Evolutionary conservation across 306 rosid genomes (phyloP), one percentile per base, ranked within the genome.

Genomic region (Calophaca sinica): DNA sequence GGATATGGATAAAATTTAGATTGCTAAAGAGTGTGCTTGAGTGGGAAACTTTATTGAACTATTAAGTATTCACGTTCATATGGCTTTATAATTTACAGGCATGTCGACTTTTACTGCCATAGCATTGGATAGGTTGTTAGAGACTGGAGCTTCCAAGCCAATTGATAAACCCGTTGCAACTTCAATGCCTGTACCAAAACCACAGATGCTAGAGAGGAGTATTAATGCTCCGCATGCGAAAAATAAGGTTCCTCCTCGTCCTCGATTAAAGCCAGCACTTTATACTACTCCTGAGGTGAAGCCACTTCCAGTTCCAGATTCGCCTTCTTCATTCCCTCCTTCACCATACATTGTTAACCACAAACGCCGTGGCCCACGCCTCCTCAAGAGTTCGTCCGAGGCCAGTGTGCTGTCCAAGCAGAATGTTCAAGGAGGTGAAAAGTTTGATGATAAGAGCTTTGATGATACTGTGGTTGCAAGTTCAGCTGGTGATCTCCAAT

Each of bases 331-430:
- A 0, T 96, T 90, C 75, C 81, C 98, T 29, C 98, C 99, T 60
- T 92, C 98, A 4, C 99, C 99, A 0, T 96, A 96, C 86, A 85
- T 96, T 29, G 69, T 96, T 80, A 90, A 96, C 83, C 99, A 96
- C 73, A 96, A 96, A 84, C 90, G 98, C 5, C 97, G 99, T 51
- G 98, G 99, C 33, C 93, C 98, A 14, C 86, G 97, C 14, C 98
- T 92, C 41, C 75, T 79, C 61, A 92, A 96, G 88, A 92, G 96
- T 77, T 83, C 79, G 15, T 96, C 97, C 0, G 96, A 86, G 85
- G 88, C 86, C 41, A 86, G 84, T 59, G 89, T 81, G 9, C 81
- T 70, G 28, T 64, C 85, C 8, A 58, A 11, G 38, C 81, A 75
- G 62, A 78, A 84, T 36, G 48, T 55, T 29, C 38, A 13, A 33